These are phyloP conservation scores for Cocos nucifera DNA, from an alignment of 176 grass and related monocot species.

Conservation along the genomic window DNA sequence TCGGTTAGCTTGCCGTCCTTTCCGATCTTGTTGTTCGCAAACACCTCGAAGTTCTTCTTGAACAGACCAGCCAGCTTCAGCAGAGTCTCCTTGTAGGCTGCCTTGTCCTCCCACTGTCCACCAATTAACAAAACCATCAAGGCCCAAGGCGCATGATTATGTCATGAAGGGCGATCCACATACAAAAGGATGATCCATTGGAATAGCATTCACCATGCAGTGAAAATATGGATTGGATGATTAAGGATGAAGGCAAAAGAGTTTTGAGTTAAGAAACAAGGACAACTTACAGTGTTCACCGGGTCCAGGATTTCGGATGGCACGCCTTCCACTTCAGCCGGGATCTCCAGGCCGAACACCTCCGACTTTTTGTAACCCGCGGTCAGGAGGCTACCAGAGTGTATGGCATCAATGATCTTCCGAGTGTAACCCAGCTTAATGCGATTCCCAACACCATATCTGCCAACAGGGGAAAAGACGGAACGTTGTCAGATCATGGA, in stretches of 20 bases:
- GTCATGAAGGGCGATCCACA: too few species aligned
- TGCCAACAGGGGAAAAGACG: conserved; percentile 1
- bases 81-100: conserved; percentile 65
- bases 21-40: conserved; percentile 76
- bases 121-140: not conserved
- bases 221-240: too few species aligned
- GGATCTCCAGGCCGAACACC: conserved; percentile 91
- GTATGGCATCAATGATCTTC: conserved; percentile 98
- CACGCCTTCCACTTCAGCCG: conserved; percentile 55
- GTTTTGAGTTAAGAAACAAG: too few species aligned
- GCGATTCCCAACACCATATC: conserved; percentile 91
- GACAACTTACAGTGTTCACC: conserved; percentile 67
- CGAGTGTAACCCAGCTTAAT: conserved; percentile 75
- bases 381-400: conserved; percentile 76
- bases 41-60: conserved; percentile 98
- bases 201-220: too few species aligned
- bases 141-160: not conserved
- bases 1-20: conserved; percentile 58
- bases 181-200: too few species aligned
- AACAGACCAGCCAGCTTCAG: conserved; percentile 84
- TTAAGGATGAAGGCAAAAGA: too few species aligned
- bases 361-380: conserved; percentile 76
- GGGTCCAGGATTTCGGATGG: conserved; percentile 94
- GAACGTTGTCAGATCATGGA: too few species aligned
- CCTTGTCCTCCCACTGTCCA: conserved; percentile 74